A percentile compares a stretch with the other conserved stretches of the same genome.
Conservation (phyloP, 2,329 filamentous ascomycete genomes). For the Calonectria pteridis region DNA sequence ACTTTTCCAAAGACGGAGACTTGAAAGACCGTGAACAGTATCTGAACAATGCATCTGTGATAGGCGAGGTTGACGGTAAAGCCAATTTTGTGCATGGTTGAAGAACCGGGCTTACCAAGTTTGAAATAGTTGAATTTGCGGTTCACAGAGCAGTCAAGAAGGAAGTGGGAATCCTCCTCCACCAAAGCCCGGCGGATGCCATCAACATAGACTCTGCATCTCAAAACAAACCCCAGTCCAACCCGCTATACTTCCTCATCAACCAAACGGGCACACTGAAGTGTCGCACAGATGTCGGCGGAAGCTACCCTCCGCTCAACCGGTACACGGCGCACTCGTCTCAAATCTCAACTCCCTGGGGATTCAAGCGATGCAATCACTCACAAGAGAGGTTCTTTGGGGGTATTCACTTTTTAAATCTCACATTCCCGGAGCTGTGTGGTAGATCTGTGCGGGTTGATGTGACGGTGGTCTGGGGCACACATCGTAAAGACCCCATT, state of each 20-base stretch:
- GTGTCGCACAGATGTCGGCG: constrained; percentile 6
- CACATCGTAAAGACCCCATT: constrained; percentile 12
- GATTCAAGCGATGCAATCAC: constrained; percentile 27
- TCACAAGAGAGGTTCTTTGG: constrained; percentile 30
- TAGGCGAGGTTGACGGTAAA: neutral
- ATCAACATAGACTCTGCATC: constrained; percentile 8
- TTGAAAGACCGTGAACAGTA: neutral
- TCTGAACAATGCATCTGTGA: neutral
- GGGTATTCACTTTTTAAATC: constrained; percentile 36
- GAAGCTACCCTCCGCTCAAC: constrained; percentile 32
- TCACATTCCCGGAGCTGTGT: constrained; percentile 7
- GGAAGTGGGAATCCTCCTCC: constrained; percentile 32
- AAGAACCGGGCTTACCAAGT: neutral
- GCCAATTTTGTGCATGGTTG: too few relatives aligned
- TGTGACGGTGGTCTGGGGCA: constrained; percentile 37
- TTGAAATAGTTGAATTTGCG: neutral
- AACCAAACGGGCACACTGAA: neutral
- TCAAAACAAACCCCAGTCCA: constrained; percentile 18
- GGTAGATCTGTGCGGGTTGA: neutral
- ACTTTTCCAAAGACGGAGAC: neutral
- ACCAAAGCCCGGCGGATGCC: constrained; percentile 32
- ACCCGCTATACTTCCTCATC: constrained; percentile 37
- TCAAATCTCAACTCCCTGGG: constrained; percentile 36
- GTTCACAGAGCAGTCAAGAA: constrained; percentile 23
- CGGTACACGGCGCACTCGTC: constrained; percentile 27